Conservation (phyloP, 768 basidiomycete species). For the Lentinula detonsa region DNA sequence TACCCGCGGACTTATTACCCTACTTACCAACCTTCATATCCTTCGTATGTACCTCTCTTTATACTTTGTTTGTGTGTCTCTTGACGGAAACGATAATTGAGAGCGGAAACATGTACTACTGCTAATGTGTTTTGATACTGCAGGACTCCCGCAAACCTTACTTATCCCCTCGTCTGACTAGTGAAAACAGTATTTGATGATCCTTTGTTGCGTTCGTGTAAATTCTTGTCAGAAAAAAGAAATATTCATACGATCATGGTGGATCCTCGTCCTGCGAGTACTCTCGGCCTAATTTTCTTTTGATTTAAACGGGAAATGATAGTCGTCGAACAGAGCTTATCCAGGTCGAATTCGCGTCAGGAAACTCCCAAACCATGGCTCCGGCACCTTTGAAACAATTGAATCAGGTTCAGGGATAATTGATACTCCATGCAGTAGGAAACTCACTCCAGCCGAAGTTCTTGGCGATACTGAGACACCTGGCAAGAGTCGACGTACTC, state of each 20-base stretch:
- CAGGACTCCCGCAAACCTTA: too few relatives aligned
- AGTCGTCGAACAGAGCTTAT: constrained; percentile 29
- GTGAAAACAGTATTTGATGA: too few relatives aligned
- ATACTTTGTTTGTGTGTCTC: too few relatives aligned
- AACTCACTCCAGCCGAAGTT: constrained; percentile 62
- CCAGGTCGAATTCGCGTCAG: constrained; percentile 34
- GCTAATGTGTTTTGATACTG: too few relatives aligned
- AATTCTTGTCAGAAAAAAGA: too few relatives aligned
- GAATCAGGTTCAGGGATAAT: neutral
- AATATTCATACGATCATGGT: too few relatives aligned
- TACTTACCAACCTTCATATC: neutral
- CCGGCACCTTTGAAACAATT: constrained; percentile 18
- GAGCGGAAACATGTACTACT: too few relatives aligned
- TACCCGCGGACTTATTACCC: neutral
- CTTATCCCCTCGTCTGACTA: too few relatives aligned
- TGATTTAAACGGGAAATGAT: constrained; percentile 25
- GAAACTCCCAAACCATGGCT: constrained; percentile 31
- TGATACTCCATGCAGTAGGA: neutral
- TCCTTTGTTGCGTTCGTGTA: too few relatives aligned
- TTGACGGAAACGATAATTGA: too few relatives aligned
- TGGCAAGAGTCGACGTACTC: constrained; percentile 44
- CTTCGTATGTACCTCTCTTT: neutral
- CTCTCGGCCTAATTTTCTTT: too few relatives aligned
- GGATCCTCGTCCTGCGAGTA: too few relatives aligned
- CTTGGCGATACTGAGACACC: constrained; percentile 57